Percentiles rank a stretch among this genome's conserved stretches.
Conservation (phyloP, 2,329 filamentous ascomycete genomes). For the Hymenoscyphus occultus region DNA sequence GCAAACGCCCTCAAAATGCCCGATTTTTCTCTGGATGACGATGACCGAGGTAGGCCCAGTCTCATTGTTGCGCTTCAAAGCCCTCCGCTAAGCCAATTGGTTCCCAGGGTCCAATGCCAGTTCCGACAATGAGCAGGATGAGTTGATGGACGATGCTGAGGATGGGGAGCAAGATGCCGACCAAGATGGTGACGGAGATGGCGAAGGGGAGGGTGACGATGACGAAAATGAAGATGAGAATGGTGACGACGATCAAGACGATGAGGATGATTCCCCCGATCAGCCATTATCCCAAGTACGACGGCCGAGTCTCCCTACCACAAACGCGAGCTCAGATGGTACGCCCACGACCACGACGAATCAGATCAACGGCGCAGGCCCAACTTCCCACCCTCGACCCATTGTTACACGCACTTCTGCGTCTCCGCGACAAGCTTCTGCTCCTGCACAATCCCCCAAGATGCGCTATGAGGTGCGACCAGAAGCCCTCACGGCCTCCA, state of each 20-base stretch:
- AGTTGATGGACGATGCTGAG: constrained; percentile 52
- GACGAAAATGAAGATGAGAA: constrained; percentile 40
- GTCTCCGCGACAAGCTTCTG: constrained; percentile 34
- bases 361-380: constrained; percentile 31
- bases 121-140: constrained; percentile 53
- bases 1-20: constrained; percentile 28
- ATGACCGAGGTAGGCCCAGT: constrained; percentile 32
- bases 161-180: constrained; percentile 37
- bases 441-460: constrained; percentile 41
- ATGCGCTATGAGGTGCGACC: constrained; percentile 64
- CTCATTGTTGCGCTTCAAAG: too few relatives aligned
- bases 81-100: constrained; percentile 13
- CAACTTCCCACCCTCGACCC: constrained; percentile 34
- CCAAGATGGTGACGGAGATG: constrained; percentile 37
- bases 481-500: constrained; percentile 73
- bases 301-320: constrained; percentile 30
- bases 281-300: constrained; percentile 27
- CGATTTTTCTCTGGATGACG: constrained; percentile 34
- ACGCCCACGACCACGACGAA: constrained; percentile 19
- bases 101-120: constrained; percentile 41
- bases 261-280: constrained; percentile 53
- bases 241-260: constrained; percentile 42
- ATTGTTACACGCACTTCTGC: constrained; percentile 32
- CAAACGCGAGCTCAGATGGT: constrained; percentile 33
- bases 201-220: constrained; percentile 35